These are phyloP conservation scores for Orobanche coerulescens DNA, from an alignment of 257 asterid species.

Conservation along the genomic window DNA sequence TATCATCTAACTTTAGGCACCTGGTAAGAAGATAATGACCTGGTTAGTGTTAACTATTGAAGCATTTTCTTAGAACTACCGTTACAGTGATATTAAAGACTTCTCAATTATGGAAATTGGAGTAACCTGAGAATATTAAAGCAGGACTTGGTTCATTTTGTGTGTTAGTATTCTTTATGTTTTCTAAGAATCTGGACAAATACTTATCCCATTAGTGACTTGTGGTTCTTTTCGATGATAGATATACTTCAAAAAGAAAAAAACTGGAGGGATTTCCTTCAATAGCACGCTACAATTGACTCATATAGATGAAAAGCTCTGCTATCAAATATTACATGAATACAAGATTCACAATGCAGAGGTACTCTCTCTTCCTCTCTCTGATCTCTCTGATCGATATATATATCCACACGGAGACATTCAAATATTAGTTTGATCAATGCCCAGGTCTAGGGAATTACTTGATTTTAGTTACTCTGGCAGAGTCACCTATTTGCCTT, in stretches of 20 bases:
- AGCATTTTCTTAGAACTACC: neutral
- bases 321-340: constrained; percentile 95
- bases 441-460: neutral
- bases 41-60: neutral
- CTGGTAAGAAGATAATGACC: neutral
- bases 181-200: constrained; percentile 6
- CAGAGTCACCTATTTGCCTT: neutral
- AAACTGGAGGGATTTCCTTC: constrained; percentile 96
- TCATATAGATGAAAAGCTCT: constrained; percentile 96
- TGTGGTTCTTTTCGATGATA: constrained; percentile 33
- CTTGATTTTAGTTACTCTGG: neutral
- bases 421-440: neutral
- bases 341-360: constrained; percentile 99
- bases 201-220: constrained; percentile 15
- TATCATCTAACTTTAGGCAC: neutral
- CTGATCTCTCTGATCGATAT: neutral
- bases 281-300: constrained; percentile 79
- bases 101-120: constrained; percentile 14
- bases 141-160: neutral
- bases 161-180: neutral
- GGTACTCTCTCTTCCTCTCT: constrained; percentile 40
- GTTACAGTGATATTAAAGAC: neutral
- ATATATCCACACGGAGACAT: neutral
- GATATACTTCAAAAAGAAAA: constrained; percentile 97
- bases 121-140: constrained; percentile 1